Evolutionary conservation across 148 eudicot species (phyloP).

Genomic region (Rhododendron henanense): DNA sequence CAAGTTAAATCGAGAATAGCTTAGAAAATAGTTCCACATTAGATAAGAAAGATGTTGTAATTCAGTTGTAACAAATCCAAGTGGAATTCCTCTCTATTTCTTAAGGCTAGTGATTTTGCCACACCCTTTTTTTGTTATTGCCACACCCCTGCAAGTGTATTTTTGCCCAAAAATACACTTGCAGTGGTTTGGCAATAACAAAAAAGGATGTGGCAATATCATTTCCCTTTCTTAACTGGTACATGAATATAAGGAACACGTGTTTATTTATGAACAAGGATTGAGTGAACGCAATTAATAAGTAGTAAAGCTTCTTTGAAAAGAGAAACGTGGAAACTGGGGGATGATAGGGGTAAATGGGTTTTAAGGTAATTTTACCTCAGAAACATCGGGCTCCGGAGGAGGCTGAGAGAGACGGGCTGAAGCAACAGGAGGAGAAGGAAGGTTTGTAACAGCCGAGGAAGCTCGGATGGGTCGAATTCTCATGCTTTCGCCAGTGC

Average conservation of each 20-base stretch:
- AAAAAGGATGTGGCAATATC: no score
- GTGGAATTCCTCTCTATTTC: background rate
- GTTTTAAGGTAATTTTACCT: slow-evolving; percentile 27
- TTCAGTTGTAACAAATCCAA: background rate
- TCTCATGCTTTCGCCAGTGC: background rate
- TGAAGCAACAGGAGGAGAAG: slow-evolving; percentile 19
- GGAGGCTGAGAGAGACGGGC: slow-evolving; percentile 55
- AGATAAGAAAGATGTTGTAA: background rate
- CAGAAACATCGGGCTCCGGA: slow-evolving; percentile 33
- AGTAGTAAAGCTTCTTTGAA: background rate
- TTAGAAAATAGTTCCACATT: background rate
- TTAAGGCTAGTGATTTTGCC: no score
- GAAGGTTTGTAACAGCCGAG: slow-evolving; percentile 15
- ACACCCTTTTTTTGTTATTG: no score
- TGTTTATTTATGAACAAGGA: background rate
- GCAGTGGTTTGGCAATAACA: no score
- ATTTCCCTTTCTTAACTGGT: background rate
- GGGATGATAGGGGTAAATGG: background rate
- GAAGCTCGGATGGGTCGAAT: slow-evolving; percentile 20
- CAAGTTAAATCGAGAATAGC: background rate
- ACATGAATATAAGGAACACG: background rate
- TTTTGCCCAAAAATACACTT: no score
- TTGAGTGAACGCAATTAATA: background rate
- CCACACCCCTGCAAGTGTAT: no score
- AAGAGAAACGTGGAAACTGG: background rate